Conservation (phyloP, 2,329 filamentous ascomycete species). For the Hyphodiscus sp. region DNA sequence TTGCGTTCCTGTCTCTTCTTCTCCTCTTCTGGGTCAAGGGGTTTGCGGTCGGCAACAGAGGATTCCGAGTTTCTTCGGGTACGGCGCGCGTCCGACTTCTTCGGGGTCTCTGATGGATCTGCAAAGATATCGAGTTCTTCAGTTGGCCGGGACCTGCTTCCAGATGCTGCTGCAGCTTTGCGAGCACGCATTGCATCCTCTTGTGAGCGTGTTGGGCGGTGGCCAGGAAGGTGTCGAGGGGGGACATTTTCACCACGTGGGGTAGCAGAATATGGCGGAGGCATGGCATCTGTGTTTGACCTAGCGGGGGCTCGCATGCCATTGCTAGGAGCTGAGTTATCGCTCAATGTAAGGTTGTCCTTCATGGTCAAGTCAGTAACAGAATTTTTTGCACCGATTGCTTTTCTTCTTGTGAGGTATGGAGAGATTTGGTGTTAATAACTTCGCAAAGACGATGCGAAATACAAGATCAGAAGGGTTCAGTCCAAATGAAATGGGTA, state of each 20-base stretch:
- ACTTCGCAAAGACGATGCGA: too few relatives aligned
- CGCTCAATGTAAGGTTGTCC: slow-evolving; percentile 63
- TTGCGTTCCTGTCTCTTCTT: slow-evolving; percentile 51
- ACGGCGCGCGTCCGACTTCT: slow-evolving; percentile 37
- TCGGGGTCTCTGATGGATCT: slow-evolving; percentile 28
- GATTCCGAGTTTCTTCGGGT: slow-evolving; percentile 74
- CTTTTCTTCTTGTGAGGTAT: slow-evolving; percentile 2
- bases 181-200: slow-evolving; percentile 56
- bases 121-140: slow-evolving; percentile 30
- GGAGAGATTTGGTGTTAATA: neutral
- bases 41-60: slow-evolving; percentile 56
- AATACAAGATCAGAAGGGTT: too few relatives aligned
- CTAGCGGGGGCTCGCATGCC: slow-evolving; percentile 25
- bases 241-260: slow-evolving; percentile 42
- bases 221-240: slow-evolving; percentile 34
- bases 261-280: slow-evolving; percentile 27
- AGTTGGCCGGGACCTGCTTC: slow-evolving; percentile 18
- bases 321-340: slow-evolving; percentile 40
- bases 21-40: slow-evolving; percentile 50
- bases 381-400: slow-evolving; percentile 3
- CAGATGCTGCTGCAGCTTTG: slow-evolving; percentile 34
- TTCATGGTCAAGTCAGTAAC: slow-evolving; percentile 36
- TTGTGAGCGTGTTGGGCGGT: slow-evolving; percentile 59
- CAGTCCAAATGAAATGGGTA: neutral
- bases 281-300: slow-evolving; percentile 39